phyloP scores from a whole-genome alignment of 73 alveolate species.

The Breviolum minutum region DNA sequence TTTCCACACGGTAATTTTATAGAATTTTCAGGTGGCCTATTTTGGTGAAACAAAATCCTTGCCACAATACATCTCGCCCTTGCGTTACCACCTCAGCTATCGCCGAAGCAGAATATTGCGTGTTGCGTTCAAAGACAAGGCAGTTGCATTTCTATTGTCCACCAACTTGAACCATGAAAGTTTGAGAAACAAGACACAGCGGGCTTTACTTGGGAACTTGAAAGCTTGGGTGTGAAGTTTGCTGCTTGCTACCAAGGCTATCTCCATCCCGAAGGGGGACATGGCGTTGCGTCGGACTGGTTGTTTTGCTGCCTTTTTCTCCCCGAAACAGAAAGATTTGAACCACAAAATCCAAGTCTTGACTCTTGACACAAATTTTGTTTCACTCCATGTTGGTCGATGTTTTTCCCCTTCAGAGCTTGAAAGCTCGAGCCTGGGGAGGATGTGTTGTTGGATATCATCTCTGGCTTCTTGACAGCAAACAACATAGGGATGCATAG shows the following conservation, averaged over 20 bases:
- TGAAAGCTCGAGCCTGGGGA: not conserved
- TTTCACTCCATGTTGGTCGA: not conserved
- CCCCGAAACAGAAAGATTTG: not conserved
- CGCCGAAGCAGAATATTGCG: not conserved
- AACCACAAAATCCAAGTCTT: no score
- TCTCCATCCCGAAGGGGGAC: conserved; percentile 41
- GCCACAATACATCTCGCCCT: conserved; percentile 32
- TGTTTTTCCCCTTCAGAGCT: not conserved
- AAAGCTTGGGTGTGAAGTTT: not conserved
- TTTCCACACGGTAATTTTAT: not conserved
- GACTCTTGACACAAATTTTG: not conserved
- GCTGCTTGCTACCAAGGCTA: not conserved
- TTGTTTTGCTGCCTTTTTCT: not conserved
- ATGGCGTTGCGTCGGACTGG: conserved; percentile 89
- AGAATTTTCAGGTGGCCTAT: conserved; percentile 43
- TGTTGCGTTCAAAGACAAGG: not conserved
- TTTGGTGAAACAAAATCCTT: conserved; percentile 22
- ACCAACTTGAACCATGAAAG: not conserved
- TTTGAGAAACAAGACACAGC: no score
- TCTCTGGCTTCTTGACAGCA: conserved; percentile 59
- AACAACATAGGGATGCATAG: not conserved
- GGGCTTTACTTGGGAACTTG: no score
- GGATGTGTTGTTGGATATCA: conserved; percentile 86
- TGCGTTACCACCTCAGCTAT: conserved; percentile 5
- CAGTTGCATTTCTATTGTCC: no score